These are phyloP conservation scores for Aspergillus sparsus DNA, from an alignment of 495 filamentous ascomycete genomes.

Conservation along the genomic window DNA sequence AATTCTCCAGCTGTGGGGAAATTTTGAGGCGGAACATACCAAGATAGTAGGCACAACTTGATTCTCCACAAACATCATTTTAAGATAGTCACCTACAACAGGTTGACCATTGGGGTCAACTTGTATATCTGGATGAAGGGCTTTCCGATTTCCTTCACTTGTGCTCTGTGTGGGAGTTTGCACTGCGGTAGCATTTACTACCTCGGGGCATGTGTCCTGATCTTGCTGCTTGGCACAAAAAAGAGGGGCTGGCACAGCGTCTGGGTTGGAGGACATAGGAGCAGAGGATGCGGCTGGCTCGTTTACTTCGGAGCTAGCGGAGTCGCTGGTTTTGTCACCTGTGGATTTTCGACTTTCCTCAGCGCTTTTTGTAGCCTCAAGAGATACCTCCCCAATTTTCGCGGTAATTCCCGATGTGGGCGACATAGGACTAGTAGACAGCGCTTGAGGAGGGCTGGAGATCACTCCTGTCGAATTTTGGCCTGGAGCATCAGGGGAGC, in stretches of 20 bases:
- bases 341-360: constrained; percentile 13
- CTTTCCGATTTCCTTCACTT: constrained; percentile 35
- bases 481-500: not conserved
- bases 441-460: constrained; percentile 10
- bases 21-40: constrained; percentile 54
- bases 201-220: constrained; percentile 22
- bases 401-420: constrained; percentile 54
- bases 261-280: constrained; percentile 55
- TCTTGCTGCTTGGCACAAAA: constrained; percentile 47
- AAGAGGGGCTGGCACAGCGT: constrained; percentile 69
- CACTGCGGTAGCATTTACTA: constrained; percentile 21
- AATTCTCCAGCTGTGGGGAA: not conserved
- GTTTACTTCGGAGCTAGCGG: constrained; percentile 6
- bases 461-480: constrained; percentile 1
- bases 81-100: constrained; percentile 95
- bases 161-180: constrained; percentile 29
- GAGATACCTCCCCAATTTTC: constrained; percentile 51
- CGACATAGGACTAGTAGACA: constrained; percentile 41
- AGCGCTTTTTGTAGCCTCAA: constrained; percentile 40
- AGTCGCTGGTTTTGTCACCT: constrained; percentile 14
- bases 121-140: constrained; percentile 45
- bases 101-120: constrained; percentile 69
- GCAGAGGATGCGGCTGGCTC: constrained; percentile 24
- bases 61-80: constrained; percentile 95
- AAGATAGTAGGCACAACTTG: constrained; percentile 93